Evolutionary conservation across 768 basidiomycete genomes (phyloP), one percentile per base, ranked within the genome.

Genomic region (Boletus huronensis): DNA sequence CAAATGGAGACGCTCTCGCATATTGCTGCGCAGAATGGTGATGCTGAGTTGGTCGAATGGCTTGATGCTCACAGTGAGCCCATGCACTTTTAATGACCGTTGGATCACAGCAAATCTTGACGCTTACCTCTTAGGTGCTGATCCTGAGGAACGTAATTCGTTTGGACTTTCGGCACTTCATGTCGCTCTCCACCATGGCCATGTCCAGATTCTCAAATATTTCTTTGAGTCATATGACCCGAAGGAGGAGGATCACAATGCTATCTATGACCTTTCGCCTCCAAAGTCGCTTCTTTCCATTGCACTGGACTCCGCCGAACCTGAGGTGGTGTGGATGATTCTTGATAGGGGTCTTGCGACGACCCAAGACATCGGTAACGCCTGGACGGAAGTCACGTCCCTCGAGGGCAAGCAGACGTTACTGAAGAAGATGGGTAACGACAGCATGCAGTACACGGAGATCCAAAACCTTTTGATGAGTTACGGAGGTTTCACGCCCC

Each of bases 1-100:
- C 75, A 74, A n/a, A 71, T 74, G 58, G 83, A 90, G 70, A 87
- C 87, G 36, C 72, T 92, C 11, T 68, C 85, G 50, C 89, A 90
- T 61, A 86, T 92, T 53, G 83, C 81, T 48, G 76, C 79, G 3
- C 70, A 66, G 51, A 72, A 75, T 51, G 84, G 82, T 10, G 79
- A 90, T 69, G 59, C 70, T 7, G 79, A 78, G 21, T 70, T 91
- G 50, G 76, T 87, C 8, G 68, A 80, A 60, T 90, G 88, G 87
- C 78, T 91, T 13, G 80, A 85, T 69, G 75, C 79, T 5, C 88
- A 90, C 65, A 82, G 89, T 89, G 61, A 61, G 82, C 70, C 48
- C 70, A 51, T 38, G 44, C 59, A 49, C 7, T 52, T 49, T 59
- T 66, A 64, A 68, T 65, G 56, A 46, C 61, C 59, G 59, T 31